Evolutionary conservation across 768 basidiomycete species (phyloP).

Genomic region (Suillus paluster): DNA sequence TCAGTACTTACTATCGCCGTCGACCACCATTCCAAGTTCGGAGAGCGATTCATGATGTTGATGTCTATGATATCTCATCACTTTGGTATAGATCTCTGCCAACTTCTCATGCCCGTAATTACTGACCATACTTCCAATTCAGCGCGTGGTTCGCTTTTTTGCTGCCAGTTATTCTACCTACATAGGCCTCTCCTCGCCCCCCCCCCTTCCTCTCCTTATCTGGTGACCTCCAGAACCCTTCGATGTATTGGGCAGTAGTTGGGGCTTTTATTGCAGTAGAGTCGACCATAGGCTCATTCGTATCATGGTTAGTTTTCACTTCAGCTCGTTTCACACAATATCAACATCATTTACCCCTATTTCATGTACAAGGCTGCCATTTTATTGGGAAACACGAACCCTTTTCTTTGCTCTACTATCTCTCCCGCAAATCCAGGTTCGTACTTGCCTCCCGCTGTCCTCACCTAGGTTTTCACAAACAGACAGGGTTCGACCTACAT

Average conservation of each 20-base stretch:
- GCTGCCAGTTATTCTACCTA: constrained; percentile 66
- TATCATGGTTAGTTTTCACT: constrained; percentile 58
- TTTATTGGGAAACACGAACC: constrained; percentile 79
- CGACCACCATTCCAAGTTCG: background rate
- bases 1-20: background rate
- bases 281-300: constrained; percentile 62
- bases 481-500: constrained; percentile 68
- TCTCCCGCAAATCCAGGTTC: constrained; percentile 71
- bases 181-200: constrained; percentile 66
- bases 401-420: constrained; percentile 69
- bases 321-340: background rate
- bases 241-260: constrained; percentile 68
- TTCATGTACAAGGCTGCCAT: constrained; percentile 59
- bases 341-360: constrained; percentile 20
- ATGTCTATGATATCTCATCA: constrained; percentile 53
- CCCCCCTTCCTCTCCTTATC: no score
- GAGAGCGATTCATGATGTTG: constrained; percentile 43
- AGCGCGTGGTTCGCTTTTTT: constrained; percentile 78
- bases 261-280: constrained; percentile 65
- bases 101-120: background rate
- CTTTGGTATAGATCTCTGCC: constrained; percentile 43
- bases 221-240: constrained; percentile 60
- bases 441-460: constrained; percentile 16
- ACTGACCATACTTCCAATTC: constrained; percentile 6
- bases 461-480: constrained; percentile 13